Evolutionary conservation across 2,329 filamentous ascomycete genomes (phyloP), one percentile per base, ranked within the genome.

Genomic region (Bisporella sp.): DNA sequence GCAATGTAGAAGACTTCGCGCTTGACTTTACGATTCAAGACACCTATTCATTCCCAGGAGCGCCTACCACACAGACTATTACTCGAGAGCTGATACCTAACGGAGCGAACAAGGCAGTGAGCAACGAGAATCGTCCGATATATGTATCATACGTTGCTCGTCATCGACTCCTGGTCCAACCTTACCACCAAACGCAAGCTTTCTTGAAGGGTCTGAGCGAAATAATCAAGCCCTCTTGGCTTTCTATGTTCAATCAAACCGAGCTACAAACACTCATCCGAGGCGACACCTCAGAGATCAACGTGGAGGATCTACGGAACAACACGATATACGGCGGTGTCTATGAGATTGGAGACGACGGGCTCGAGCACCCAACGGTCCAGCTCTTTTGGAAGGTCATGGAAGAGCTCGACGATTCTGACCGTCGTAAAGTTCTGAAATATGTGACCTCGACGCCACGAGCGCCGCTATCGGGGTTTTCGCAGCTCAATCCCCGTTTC

Each of bases 171-270:
- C 83, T 90, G 49, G 76, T 79, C 1, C 93, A 97, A 64, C 87
- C 89, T 1, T 78, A 79, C 46, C 71, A 76, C n/a, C 90, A 96
- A 64, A 96, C 91, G 1, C 78, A 82, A 28, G 89, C 90, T 1
- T 99, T 99, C 66, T 77, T 99, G 6, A 82, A 82, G 50, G 93
- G 93, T 0, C 80, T 99, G 1, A 82, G 87, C 28, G 77, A 84
- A 57, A 95, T 99, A 64, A 93, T 99, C 57, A 85, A 91, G 52
- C 91, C 92, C 0, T 81, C 82, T 4, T 99, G 93, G 93, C 78
- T 99, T 4, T 90, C 86, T 61, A 97, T 99, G 93, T 99, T 99
- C 74, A 99, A 99, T 68, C 92, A 96, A 66, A 82, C 82, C 3
- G 93, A 99, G 67, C 78, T 99, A 4, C 93, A 97, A 69, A 93